Conservation (phyloP, 73 alveolate species). For the Paraurostyla sp. region DNA sequence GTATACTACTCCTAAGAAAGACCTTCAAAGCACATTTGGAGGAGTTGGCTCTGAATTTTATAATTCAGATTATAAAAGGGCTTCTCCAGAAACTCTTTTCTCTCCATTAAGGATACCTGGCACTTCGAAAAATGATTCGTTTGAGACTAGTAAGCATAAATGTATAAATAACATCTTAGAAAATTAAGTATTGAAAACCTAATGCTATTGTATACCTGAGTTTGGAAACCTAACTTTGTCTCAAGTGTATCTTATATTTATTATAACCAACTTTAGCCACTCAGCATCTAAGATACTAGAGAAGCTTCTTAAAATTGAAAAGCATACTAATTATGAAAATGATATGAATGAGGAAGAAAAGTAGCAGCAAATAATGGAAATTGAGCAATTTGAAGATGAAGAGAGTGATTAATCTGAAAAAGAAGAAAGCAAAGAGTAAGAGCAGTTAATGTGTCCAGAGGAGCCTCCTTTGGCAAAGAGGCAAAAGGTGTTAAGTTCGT, state of each 20-base stretch:
- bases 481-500: neutral
- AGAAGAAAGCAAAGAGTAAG: neutral
- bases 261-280: neutral
- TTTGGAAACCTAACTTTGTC: constrained; percentile 10
- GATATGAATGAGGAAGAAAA: neutral
- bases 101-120: constrained; percentile 61
- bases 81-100: constrained; percentile 56
- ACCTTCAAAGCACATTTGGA: neutral
- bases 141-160: constrained; percentile 15
- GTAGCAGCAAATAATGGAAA: too few species aligned
- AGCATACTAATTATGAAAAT: neutral
- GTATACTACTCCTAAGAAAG: constrained; percentile 43
- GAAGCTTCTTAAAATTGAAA: neutral
- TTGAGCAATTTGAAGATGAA: constrained; percentile 4
- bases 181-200: neutral
- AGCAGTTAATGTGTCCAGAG: neutral
- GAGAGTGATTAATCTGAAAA: neutral
- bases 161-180: neutral
- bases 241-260: neutral
- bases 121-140: neutral
- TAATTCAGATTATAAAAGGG: constrained; percentile 6
- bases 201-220: constrained; percentile 62
- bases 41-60: constrained; percentile 13
- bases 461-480: neutral
- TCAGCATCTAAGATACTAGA: constrained; percentile 34